phyloP scores from a whole-genome alignment of 495 filamentous ascomycete genomes.

The Corynascus novoguineensis region DNA sequence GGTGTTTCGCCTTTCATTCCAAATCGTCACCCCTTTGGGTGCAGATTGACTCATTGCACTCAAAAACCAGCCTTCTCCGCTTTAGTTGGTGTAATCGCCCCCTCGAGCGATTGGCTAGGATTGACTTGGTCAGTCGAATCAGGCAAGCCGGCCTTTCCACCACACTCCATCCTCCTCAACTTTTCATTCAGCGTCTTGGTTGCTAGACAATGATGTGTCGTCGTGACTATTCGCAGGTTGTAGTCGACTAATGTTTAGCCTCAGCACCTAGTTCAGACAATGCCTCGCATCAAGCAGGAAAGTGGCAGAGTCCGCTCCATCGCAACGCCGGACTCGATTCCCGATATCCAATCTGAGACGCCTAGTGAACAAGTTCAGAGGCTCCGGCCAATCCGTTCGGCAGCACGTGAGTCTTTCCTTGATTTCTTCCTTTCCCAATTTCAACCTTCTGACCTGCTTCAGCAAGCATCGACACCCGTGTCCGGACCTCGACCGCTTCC shows the following conservation, averaged over 20 bases:
- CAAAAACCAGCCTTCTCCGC: background rate
- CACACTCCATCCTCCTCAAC: no score
- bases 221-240: background rate
- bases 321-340: background rate
- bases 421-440: background rate
- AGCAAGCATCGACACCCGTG: constrained; percentile 26
- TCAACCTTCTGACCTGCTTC: constrained; percentile 4
- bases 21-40: background rate
- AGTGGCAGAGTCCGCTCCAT: background rate
- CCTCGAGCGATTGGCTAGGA: background rate
- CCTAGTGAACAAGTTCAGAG: constrained; percentile 7
- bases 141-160: background rate
- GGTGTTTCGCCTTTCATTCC: background rate
- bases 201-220: no score
- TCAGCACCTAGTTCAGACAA: background rate
- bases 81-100: no score
- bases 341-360: background rate
- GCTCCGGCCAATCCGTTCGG: constrained; percentile 13
- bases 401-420: constrained; percentile 23
- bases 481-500: background rate
- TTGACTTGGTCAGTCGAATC: background rate
- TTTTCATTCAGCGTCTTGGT: background rate
- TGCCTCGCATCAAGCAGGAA: constrained; percentile 11
- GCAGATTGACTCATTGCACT: background rate
- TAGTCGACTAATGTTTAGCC: background rate